Percentiles rank a stretch among this genome's conserved stretches.
phyloP scores from a whole-genome alignment of 1,139 yeast species.

The Ogataea hybrid region DNA sequence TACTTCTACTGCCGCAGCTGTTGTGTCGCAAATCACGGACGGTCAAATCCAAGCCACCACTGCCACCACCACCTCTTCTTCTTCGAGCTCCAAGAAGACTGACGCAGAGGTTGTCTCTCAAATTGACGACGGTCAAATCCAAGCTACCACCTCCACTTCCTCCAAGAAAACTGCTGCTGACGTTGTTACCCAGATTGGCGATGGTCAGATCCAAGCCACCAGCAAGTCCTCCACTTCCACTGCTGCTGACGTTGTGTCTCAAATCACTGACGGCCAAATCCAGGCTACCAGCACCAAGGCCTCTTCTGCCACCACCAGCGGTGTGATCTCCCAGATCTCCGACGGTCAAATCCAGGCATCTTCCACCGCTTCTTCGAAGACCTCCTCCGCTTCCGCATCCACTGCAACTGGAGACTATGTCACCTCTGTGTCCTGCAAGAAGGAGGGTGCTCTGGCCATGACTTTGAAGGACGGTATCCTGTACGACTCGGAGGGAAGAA shows the following conservation, averaged over 20 bases:
- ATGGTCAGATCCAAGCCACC: conserved; percentile 43
- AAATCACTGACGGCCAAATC: conserved; percentile 42
- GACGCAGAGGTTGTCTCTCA: conserved; percentile 39
- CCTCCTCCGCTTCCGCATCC: conserved; percentile 31
- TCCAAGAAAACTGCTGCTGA: conserved; percentile 8
- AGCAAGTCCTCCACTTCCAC: conserved; percentile 29
- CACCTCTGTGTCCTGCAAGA: conserved; percentile 48
- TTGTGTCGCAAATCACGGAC: conserved; percentile 42
- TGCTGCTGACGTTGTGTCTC: conserved; percentile 34
- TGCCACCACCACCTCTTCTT: conserved; percentile 26
- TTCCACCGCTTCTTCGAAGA: conserved; percentile 28
- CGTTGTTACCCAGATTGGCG: conserved; percentile 20
- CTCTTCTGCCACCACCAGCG: conserved; percentile 33
- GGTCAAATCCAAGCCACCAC: conserved; percentile 42
- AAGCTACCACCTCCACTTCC: conserved; percentile 34
- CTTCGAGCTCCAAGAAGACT: conserved; percentile 31
- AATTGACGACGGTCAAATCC: conserved; percentile 43
- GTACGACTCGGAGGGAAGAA: conserved; percentile 63
- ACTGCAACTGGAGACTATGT: conserved; percentile 34
- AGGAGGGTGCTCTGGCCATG: conserved; percentile 53
- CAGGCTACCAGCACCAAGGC: conserved; percentile 38
- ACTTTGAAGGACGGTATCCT: conserved; percentile 51
- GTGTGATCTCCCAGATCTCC: conserved; percentile 38
- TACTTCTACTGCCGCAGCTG: conserved; percentile 31
- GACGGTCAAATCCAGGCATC: conserved; percentile 45